phyloP scores from a whole-genome alignment of 441 rosid species.

The Croton setiger region DNA sequence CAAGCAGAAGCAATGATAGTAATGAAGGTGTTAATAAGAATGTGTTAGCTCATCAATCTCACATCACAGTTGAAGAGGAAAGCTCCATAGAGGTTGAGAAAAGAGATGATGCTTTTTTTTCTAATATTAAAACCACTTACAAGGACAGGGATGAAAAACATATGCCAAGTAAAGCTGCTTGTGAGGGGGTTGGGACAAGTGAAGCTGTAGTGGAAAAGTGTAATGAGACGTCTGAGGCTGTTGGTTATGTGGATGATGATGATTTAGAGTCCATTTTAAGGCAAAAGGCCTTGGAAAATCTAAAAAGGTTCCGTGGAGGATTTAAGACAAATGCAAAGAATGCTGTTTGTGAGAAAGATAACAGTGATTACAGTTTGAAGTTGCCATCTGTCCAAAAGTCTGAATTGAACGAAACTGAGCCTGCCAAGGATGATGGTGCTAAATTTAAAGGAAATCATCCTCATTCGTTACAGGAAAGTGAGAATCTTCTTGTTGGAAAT shows the following conservation, averaged over 20 bases:
- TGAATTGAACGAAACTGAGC: slow-evolving; percentile 25
- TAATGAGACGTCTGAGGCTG: slow-evolving; percentile 25
- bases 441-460: slow-evolving; percentile 9
- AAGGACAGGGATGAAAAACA: slow-evolving; percentile 19
- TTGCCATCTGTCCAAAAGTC: slow-evolving; percentile 15
- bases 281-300: slow-evolving; percentile 71
- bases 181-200: slow-evolving; percentile 24
- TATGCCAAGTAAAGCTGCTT: slow-evolving; percentile 23
- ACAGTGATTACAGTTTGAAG: slow-evolving; percentile 20
- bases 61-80: slow-evolving; percentile 23
- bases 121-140: slow-evolving; percentile 18
- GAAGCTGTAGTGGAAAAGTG: slow-evolving; percentile 20
- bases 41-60: slow-evolving; percentile 24
- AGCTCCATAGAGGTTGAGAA: slow-evolving; percentile 28
- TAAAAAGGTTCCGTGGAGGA: slow-evolving; percentile 56
- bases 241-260: slow-evolving; percentile 26
- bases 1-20: slow-evolving; percentile 48
- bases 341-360: slow-evolving; percentile 26
- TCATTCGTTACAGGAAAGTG: slow-evolving; percentile 6
- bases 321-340: slow-evolving; percentile 20
- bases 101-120: slow-evolving; percentile 30
- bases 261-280: slow-evolving; percentile 69
- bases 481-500: slow-evolving; percentile 6
- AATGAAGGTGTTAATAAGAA: slow-evolving; percentile 34
- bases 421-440: slow-evolving; percentile 18